phyloP scores from a whole-genome alignment of 306 rosid species.

The Dryas alaskensis region DNA sequence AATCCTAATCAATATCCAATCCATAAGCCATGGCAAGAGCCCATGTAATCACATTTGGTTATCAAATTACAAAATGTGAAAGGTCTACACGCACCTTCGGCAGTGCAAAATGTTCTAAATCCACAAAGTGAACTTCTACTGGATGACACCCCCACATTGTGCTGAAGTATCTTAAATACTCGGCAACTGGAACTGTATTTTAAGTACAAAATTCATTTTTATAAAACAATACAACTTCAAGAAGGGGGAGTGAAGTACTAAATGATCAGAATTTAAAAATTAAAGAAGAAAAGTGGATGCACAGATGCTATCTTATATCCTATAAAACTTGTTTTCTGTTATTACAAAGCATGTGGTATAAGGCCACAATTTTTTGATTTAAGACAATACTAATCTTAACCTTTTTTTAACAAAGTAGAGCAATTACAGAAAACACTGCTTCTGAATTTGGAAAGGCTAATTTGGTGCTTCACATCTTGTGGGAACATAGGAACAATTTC shows the following conservation, averaged over 20 bases:
- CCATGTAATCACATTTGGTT: background rate
- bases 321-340: background rate
- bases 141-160: constrained; percentile 43
- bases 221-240: constrained; percentile 11
- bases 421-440: no score
- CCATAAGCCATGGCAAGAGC: no score
- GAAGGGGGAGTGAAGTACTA: background rate
- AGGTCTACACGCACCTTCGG: constrained; percentile 51
- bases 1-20: no score
- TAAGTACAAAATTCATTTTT: constrained; percentile 26
- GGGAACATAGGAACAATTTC: no score
- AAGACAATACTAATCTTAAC: background rate
- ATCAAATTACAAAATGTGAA: constrained; percentile 15
- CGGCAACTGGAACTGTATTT: constrained; percentile 40
- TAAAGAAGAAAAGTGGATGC: background rate
- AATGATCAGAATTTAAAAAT: background rate
- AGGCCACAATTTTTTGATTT: background rate
- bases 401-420: no score
- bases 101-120: constrained; percentile 57
- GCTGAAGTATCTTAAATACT: constrained; percentile 40
- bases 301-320: background rate
- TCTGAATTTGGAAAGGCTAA: no score
- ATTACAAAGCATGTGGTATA: no score
- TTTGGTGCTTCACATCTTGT: no score
- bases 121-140: constrained; percentile 44